Evolutionary conservation across 2,329 filamentous ascomycete species (phyloP).

Genomic region (Aspergillus brasiliensis): DNA sequence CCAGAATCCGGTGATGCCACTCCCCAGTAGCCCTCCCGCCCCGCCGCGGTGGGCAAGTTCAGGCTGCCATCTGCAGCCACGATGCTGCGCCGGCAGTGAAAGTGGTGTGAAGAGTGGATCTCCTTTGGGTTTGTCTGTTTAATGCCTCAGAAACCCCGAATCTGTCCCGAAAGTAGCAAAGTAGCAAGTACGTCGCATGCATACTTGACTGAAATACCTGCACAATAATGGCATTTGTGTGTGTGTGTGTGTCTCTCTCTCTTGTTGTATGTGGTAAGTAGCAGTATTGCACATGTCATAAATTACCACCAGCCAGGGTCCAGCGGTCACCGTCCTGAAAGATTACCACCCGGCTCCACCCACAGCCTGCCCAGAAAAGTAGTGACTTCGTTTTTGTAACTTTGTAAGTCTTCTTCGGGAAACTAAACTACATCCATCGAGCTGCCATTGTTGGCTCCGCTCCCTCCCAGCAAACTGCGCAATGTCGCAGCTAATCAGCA

Average conservation of each 20-base stretch:
- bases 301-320: slow-evolving; percentile 2
- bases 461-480: no score
- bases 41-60: slow-evolving; percentile 4
- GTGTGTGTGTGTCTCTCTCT: not conserved
- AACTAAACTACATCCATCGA: not conserved
- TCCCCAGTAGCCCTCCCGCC: slow-evolving; percentile 5
- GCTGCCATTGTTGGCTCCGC: slow-evolving; percentile 8
- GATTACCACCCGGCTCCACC: not conserved
- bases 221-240: not conserved
- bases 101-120: slow-evolving; percentile 1
- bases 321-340: not conserved
- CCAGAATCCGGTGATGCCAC: not conserved
- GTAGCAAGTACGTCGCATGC: no score
- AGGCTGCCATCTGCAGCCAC: slow-evolving; percentile 12
- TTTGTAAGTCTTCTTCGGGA: no score
- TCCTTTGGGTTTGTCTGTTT: not conserved
- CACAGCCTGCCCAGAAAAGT: no score
- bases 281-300: not conserved
- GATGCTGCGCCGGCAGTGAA: not conserved
- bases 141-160: not conserved
- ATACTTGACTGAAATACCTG: not conserved
- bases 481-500: slow-evolving; percentile 5
- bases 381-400: no score
- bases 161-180: not conserved
- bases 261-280: not conserved